A percentile compares a stretch with the other conserved stretches of the same genome.
Evolutionary conservation across 2,329 filamentous ascomycete genomes (phyloP).

Genomic region (Monosporascus cannonballus): DNA sequence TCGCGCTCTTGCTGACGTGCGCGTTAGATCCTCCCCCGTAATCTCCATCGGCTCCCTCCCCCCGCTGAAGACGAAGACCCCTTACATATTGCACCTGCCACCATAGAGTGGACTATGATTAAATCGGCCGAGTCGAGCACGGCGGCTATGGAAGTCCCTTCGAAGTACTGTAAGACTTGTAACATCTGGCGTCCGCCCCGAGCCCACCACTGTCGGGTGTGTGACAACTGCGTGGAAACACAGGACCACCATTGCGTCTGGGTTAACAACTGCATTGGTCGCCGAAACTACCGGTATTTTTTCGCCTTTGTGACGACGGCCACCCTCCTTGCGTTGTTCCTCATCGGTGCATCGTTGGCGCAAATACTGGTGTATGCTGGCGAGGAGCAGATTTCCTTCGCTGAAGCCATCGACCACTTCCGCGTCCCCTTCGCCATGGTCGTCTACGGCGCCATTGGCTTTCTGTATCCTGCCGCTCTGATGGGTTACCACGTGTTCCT

Average conservation of each 20-base stretch:
- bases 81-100: slow-evolving; percentile 72
- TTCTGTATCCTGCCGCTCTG: slow-evolving; percentile 76
- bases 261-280: slow-evolving; percentile 97
- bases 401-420: slow-evolving; percentile 60
- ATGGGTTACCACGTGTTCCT: slow-evolving; percentile 89
- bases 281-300: slow-evolving; percentile 97
- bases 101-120: slow-evolving; percentile 90
- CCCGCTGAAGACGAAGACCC: slow-evolving; percentile 72
- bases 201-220: slow-evolving; percentile 92
- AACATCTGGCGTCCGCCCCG: slow-evolving; percentile 95
- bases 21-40: slow-evolving; percentile 80
- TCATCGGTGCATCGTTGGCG: slow-evolving; percentile 71
- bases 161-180: slow-evolving; percentile 97
- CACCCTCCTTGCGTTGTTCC: slow-evolving; percentile 69
- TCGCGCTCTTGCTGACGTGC: slow-evolving; percentile 5
- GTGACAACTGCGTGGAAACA: slow-evolving; percentile 95
- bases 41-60: slow-evolving; percentile 83
- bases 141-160: slow-evolving; percentile 93
- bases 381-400: slow-evolving; percentile 60
- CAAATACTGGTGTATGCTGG: slow-evolving; percentile 71
- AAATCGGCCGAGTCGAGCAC: slow-evolving; percentile 68
- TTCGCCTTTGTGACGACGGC: slow-evolving; percentile 81
- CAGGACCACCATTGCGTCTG: slow-evolving; percentile 98
- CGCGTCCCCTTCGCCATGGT: slow-evolving; percentile 83
- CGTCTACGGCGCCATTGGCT: slow-evolving; percentile 70